Conservation (phyloP, 2,329 filamentous ascomycete species). For the Colletotrichum sidae region DNA sequence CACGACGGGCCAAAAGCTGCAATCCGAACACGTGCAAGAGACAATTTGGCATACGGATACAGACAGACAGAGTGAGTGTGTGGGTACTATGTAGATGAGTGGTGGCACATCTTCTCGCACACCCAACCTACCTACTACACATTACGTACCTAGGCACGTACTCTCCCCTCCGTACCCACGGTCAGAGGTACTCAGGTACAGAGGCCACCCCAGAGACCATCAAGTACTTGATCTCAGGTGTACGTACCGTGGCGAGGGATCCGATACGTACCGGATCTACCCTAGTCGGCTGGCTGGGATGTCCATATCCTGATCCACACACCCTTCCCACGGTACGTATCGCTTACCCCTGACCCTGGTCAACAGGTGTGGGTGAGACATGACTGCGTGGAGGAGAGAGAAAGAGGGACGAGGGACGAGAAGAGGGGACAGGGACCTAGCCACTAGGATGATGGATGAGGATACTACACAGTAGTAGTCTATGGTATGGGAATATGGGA, state of each 20-base stretch:
- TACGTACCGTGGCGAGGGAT: neutral
- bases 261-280: slow-evolving; percentile 7
- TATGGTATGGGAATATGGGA: too few species aligned
- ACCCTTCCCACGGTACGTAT: slow-evolving; percentile 9
- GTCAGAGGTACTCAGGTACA: slow-evolving; percentile 7
- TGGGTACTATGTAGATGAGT: neutral
- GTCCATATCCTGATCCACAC: too few species aligned
- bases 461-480: too few species aligned
- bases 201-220: slow-evolving; percentile 30
- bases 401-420: slow-evolving; percentile 40
- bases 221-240: neutral
- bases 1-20: too few species aligned
- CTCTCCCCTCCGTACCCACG: slow-evolving; percentile 29
- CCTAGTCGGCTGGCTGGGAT: too few species aligned
- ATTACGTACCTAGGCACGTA: neutral
- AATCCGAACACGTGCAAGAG: too few species aligned
- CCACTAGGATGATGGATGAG: slow-evolving; percentile 5
- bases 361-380: slow-evolving; percentile 61
- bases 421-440: slow-evolving; percentile 37
- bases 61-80: neutral
- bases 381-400: slow-evolving; percentile 50
- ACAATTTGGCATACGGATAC: too few species aligned
- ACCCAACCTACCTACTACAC: neutral
- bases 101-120: slow-evolving; percentile 19
- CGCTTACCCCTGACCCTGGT: slow-evolving; percentile 43